Percentiles rank a stretch among this genome's conserved stretches.
phyloP scores from a whole-genome alignment of 2,329 filamentous ascomycete genomes.

The Coniosporium tulheliwenetii region DNA sequence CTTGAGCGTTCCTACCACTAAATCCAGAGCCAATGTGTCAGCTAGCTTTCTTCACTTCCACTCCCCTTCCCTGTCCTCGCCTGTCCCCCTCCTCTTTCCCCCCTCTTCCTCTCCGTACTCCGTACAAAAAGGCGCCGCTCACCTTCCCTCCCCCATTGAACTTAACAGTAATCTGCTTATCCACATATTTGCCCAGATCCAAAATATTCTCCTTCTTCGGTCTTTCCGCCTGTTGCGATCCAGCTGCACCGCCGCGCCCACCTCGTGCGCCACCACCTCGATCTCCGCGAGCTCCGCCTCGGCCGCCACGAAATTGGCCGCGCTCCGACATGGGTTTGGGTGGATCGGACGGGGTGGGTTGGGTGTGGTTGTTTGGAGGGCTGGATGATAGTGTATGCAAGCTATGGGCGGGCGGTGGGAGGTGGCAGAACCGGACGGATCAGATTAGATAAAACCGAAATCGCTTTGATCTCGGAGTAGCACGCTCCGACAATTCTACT shows the following conservation, averaged over 20 bases:
- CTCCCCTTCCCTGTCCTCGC: neutral
- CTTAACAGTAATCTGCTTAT: slow-evolving; percentile 89
- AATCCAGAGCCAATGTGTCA: neutral
- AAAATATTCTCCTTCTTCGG: slow-evolving; percentile 99
- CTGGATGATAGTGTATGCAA: too few species aligned
- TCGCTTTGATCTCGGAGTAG: too few species aligned
- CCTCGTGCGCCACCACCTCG: slow-evolving; percentile 14
- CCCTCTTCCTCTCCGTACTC: neutral
- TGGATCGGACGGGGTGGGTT: too few species aligned
- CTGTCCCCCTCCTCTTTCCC: neutral
- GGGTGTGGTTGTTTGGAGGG: too few species aligned
- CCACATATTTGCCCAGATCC: slow-evolving; percentile 89
- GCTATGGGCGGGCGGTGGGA: too few species aligned
- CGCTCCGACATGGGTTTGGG: slow-evolving; percentile 35
- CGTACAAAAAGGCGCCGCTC: slow-evolving; percentile 13
- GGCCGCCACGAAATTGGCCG: slow-evolving; percentile 32
- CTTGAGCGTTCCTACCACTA: slow-evolving; percentile 79
- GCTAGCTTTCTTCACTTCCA: neutral
- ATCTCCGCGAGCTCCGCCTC: slow-evolving; percentile 26
- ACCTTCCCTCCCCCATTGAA: slow-evolving; percentile 91
- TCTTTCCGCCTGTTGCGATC: slow-evolving; percentile 43
- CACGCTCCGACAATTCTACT: too few species aligned
- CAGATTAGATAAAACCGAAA: too few species aligned
- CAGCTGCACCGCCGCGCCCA: slow-evolving; percentile 10
- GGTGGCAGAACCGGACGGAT: too few species aligned